Evolutionary conservation across 257 asterid genomes (phyloP).

Genomic region (Misopates orontium): DNA sequence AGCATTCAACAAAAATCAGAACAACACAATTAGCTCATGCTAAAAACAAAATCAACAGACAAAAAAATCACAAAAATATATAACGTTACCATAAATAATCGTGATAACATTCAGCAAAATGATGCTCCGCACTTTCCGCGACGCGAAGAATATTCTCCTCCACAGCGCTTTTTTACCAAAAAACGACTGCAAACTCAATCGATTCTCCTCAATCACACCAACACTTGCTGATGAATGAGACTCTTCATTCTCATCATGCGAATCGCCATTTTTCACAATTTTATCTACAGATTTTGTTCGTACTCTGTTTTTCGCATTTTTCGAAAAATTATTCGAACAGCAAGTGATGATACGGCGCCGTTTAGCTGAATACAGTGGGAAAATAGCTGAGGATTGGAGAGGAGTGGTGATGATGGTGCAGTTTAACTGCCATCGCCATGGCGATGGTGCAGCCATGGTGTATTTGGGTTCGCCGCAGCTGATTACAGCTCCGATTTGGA

Average conservation of each 20-base stretch:
- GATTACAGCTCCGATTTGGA: slow-evolving; percentile 21
- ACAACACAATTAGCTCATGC: not conserved
- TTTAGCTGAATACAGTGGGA: slow-evolving; percentile 27
- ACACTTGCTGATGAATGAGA: slow-evolving; percentile 3
- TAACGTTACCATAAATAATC: slow-evolving; percentile 56
- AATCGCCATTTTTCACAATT: slow-evolving; percentile 21
- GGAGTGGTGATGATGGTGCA: slow-evolving; percentile 31
- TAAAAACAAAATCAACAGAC: not conserved
- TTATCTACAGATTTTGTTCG: slow-evolving; percentile 19
- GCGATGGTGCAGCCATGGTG: slow-evolving; percentile 57
- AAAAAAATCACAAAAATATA: not conserved
- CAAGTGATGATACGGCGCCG: slow-evolving; percentile 29
- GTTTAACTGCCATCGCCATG: slow-evolving; percentile 36
- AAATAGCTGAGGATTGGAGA: slow-evolving; percentile 25
- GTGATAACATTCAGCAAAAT: slow-evolving; percentile 69
- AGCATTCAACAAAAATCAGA: not conserved
- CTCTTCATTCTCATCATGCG: slow-evolving; percentile 11
- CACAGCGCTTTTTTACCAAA: slow-evolving; percentile 51
- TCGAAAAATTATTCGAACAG: slow-evolving; percentile 26
- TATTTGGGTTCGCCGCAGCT: slow-evolving; percentile 33
- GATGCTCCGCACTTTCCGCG: slow-evolving; percentile 63
- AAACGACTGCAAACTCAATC: slow-evolving; percentile 35
- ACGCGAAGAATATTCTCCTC: slow-evolving; percentile 47
- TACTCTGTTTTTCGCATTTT: slow-evolving; percentile 27
- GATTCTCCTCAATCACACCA: slow-evolving; percentile 17